Evolutionary conservation across 805 yeast genomes (phyloP), one percentile per base, ranked within the genome.

Genomic region (Spathaspora hagerdaliae): DNA sequence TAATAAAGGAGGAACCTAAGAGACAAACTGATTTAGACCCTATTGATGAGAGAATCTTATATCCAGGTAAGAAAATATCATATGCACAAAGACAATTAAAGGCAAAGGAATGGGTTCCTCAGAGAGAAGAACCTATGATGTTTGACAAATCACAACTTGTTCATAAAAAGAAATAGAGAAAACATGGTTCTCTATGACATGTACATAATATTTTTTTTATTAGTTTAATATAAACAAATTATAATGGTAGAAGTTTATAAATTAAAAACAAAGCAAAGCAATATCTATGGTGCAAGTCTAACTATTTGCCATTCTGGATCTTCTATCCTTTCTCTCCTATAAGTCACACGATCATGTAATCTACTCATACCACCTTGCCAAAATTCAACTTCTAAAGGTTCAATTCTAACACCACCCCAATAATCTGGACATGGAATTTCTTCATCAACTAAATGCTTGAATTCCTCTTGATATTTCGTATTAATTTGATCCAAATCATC

Each of bases 321-420:
- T 13, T 69, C 76, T 11, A 49, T 45, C 7, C 61, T 52, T 24
- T 77, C 79, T 61, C 95, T 75, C 49, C 78, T 75, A 65, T 77
- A 91, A 11, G 83, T 79, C 42, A 91, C 73, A 55, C 99, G 79
- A 64, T 94, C 99, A 64, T 94, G 99, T 42, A 92, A 72, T 63
- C 99, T 79, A 59, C 87, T 84, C 48, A 78, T 74, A 51, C 99
- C 81, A 13, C 99, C 99, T 69, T 94, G 99, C 97, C 98, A 94
- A 60, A 92, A 94, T 68, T 94, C 99, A 53, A 92, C 78, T 60
- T 89, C 96, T 39, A 87, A 68, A 5, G 99, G 99, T 36, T 85
- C 81, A 13, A 94, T 75, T 58, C 96, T 77, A 41, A 94, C 61
- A 0, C 99, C 99, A 44, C 98, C 99, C 99, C 99, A 94, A 61